A percentile compares a stretch with the other conserved stretches of the same genome.
Evolutionary conservation across 192 early-diverging fungal genomes (phyloP).

Genomic region (Borealophlyctis nickersoniae): DNA sequence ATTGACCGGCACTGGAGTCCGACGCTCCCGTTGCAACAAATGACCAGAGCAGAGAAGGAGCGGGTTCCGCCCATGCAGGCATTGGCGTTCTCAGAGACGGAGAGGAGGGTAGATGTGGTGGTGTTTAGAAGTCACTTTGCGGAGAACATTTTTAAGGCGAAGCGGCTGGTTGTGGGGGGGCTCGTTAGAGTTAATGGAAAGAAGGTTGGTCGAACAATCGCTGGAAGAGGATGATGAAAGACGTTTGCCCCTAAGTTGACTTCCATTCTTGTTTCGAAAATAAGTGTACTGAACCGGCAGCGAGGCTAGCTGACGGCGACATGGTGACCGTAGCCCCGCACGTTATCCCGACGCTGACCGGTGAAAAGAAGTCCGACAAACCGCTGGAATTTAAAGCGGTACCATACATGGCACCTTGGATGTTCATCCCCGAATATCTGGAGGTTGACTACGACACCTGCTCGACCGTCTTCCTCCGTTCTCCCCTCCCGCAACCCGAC

Average conservation of each 20-base stretch:
- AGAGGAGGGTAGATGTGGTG: constrained; percentile 89
- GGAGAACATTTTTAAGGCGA: constrained; percentile 78
- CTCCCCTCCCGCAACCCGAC: constrained; percentile 82
- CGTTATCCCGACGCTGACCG: constrained; percentile 51
- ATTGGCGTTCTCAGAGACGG: constrained; percentile 82
- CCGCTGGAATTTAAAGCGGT: constrained; percentile 54
- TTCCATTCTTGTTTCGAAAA: too few relatives aligned
- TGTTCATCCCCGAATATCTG: constrained; percentile 95
- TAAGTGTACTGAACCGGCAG: constrained; percentile 65
- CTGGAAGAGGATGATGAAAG: too few relatives aligned
- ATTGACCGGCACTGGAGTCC: constrained; percentile 43
- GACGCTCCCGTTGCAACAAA: constrained; percentile 34
- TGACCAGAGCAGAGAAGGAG: constrained; percentile 36
- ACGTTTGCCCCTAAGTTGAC: too few relatives aligned
- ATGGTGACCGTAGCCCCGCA: constrained; percentile 78
- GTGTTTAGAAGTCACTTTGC: constrained; percentile 92
- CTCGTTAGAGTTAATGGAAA: constrained; percentile 92
- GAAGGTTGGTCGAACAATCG: too few relatives aligned
- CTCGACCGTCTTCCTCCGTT: constrained; percentile 80
- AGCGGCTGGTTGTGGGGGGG: constrained; percentile 76
- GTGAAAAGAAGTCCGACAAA: constrained; percentile 7
- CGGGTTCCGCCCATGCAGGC: constrained; percentile 47
- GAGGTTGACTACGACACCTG: constrained; percentile 96
- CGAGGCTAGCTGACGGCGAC: constrained; percentile 85
- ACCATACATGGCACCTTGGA: constrained; percentile 71